These are phyloP conservation scores for Corymbia calophylla DNA, from an alignment of 441 rosid genomes.

Conservation along the genomic window DNA sequence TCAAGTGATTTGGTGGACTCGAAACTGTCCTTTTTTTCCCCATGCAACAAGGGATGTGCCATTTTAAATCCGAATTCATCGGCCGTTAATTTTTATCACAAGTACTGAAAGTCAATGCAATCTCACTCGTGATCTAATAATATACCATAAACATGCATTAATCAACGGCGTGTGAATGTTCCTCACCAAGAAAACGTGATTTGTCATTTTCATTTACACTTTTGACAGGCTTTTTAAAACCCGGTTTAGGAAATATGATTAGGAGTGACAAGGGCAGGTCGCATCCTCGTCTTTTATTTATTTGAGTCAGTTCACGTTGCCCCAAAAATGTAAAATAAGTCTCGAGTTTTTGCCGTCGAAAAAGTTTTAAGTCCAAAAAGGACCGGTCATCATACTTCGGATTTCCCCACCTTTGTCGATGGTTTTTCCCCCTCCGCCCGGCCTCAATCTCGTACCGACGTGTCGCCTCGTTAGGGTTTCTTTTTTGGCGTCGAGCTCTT, in stretches of 20 bases:
- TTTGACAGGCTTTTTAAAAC: not conserved
- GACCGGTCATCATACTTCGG: not conserved
- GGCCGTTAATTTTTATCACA: not conserved
- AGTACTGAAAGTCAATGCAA: not conserved
- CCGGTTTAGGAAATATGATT: not conserved
- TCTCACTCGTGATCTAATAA: too few relatives aligned
- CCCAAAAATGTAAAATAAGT: too few relatives aligned
- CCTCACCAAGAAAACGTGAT: not conserved
- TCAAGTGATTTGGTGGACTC: not conserved
- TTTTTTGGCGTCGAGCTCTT: not conserved
- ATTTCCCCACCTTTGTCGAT: too few relatives aligned
- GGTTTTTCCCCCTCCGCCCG: not conserved
- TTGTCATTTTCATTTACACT: not conserved
- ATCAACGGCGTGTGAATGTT: too few relatives aligned
- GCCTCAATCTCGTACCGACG: not conserved
- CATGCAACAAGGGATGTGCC: not conserved
- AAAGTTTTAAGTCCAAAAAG: not conserved
- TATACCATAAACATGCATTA: not conserved
- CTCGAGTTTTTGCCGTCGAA: not conserved
- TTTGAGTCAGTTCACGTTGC: too few relatives aligned
- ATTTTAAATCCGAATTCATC: not conserved
- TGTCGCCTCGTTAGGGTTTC: not conserved
- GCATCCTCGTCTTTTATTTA: not conserved
- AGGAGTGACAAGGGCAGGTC: not conserved
- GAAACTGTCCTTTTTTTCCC: not conserved